A percentile compares a stretch with the other conserved stretches of the same genome.
Conservation (phyloP, 495 filamentous ascomycete genomes). For the Penicillium cataractarum region DNA sequence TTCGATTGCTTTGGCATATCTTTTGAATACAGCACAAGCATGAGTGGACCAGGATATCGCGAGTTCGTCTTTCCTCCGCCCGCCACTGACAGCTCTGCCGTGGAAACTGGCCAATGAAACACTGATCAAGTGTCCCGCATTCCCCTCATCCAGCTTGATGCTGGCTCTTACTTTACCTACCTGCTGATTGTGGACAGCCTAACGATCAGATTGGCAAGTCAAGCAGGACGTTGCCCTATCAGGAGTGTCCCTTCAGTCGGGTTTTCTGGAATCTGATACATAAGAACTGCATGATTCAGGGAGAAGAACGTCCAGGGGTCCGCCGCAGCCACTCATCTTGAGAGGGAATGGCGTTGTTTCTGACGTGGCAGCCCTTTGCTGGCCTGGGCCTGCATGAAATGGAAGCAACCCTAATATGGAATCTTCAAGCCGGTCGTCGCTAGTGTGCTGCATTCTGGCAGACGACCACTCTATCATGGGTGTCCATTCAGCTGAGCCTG, state of each 20-base stretch:
- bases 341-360: slow-evolving; percentile 24
- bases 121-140: slow-evolving; percentile 3
- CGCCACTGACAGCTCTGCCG: slow-evolving; percentile 12
- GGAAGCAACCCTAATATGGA: slow-evolving; percentile 21
- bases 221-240: slow-evolving; percentile 24
- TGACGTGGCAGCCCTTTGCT: slow-evolving; percentile 35
- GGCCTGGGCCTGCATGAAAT: slow-evolving; percentile 14
- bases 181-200: slow-evolving; percentile 17
- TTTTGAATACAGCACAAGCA: neutral
- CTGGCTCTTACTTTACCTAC: slow-evolving; percentile 5
- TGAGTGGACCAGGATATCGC: slow-evolving; percentile 1
- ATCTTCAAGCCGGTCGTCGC: slow-evolving; percentile 16
- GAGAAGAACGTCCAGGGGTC: slow-evolving; percentile 5
- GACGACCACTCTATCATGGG: slow-evolving; percentile 3
- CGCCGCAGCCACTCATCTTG: slow-evolving; percentile 21
- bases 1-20: too few species aligned
- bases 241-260: slow-evolving; percentile 7
- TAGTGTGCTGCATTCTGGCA: slow-evolving; percentile 13
- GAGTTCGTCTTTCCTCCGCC: slow-evolving; percentile 11
- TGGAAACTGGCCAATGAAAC: slow-evolving; percentile 24
- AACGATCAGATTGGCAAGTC: slow-evolving; percentile 20
- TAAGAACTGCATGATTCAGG: slow-evolving; percentile 22
- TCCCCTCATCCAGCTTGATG: slow-evolving; percentile 7
- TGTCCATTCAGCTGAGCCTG: slow-evolving; percentile 20
- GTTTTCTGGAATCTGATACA: slow-evolving; percentile 27